These are phyloP conservation scores for Salix purpurea DNA, from an alignment of 345 rosid species.

Conservation along the genomic window DNA sequence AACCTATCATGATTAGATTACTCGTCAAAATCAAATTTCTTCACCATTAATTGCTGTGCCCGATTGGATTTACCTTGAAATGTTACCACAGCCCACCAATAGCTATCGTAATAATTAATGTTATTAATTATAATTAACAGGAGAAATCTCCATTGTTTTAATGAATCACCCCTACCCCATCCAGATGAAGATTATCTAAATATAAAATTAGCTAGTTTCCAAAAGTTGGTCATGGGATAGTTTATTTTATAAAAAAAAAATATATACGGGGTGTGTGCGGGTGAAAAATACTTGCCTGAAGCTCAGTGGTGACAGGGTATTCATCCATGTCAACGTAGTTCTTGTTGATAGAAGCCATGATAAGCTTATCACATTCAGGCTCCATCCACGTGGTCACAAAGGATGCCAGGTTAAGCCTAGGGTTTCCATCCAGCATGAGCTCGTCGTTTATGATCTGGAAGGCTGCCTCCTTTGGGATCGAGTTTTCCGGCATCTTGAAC, in stretches of 20 bases:
- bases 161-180: too few relatives aligned
- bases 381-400: slow-evolving; percentile 38
- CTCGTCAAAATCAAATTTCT: too few relatives aligned
- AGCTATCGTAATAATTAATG: too few relatives aligned
- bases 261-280: too few relatives aligned
- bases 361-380: slow-evolving; percentile 33
- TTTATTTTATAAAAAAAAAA: not conserved
- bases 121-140: too few relatives aligned
- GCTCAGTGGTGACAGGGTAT: slow-evolving; percentile 32
- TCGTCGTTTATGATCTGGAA: slow-evolving; percentile 32
- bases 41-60: too few relatives aligned
- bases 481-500: slow-evolving; percentile 22
- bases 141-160: too few relatives aligned
- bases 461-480: slow-evolving; percentile 35
- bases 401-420: slow-evolving; percentile 29
- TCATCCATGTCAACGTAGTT: slow-evolving; percentile 37
- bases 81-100: too few relatives aligned
- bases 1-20: too few relatives aligned
- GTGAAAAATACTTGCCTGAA: slow-evolving; percentile 12
- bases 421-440: slow-evolving; percentile 35
- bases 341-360: slow-evolving; percentile 26
- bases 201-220: too few relatives aligned
- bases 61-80: too few relatives aligned
- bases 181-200: too few relatives aligned
- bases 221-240: not conserved